These are phyloP conservation scores for Linnemannia exigua DNA, from an alignment of 192 early-diverging fungal genomes.

Conservation along the genomic window DNA sequence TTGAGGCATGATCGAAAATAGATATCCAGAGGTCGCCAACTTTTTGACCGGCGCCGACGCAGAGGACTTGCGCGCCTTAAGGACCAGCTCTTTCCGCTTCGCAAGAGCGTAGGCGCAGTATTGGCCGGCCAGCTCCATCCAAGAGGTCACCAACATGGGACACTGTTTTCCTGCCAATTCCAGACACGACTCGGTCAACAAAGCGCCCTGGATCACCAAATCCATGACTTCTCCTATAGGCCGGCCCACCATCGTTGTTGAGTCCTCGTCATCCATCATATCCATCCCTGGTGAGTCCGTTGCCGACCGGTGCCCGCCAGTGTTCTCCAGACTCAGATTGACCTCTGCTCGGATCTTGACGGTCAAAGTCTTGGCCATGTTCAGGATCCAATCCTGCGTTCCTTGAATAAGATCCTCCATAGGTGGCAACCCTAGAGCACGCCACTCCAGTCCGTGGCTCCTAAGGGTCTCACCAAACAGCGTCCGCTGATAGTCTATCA, in stretches of 20 bases:
- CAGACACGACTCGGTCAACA: conserved; percentile 40
- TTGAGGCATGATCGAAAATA: neutral
- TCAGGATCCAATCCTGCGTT: conserved; percentile 51
- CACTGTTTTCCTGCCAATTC: conserved; percentile 37
- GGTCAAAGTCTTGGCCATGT: conserved; percentile 39
- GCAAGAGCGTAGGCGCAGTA: conserved; percentile 32
- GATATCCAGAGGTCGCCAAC: neutral
- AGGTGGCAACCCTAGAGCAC: conserved; percentile 38
- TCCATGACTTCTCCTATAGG: conserved; percentile 37
- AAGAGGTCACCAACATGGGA: conserved; percentile 38
- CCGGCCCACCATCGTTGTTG: neutral
- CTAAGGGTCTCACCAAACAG: conserved; percentile 46
- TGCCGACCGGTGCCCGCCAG: neutral
- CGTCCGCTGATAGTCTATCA: conserved; percentile 47
- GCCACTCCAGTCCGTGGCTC: conserved; percentile 43
- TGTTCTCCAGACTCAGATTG: conserved; percentile 24
- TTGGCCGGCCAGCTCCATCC: conserved; percentile 43
- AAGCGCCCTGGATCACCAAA: conserved; percentile 43
- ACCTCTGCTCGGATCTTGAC: conserved; percentile 44
- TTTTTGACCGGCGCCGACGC: neutral
- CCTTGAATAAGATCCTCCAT: conserved; percentile 45
- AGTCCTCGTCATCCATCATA: conserved; percentile 29
- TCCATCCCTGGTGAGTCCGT: conserved; percentile 15
- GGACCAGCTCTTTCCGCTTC: conserved; percentile 27
- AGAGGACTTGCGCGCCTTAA: neutral